phyloP scores from a whole-genome alignment of 495 filamentous ascomycete genomes.

The Penicillium manginii region DNA sequence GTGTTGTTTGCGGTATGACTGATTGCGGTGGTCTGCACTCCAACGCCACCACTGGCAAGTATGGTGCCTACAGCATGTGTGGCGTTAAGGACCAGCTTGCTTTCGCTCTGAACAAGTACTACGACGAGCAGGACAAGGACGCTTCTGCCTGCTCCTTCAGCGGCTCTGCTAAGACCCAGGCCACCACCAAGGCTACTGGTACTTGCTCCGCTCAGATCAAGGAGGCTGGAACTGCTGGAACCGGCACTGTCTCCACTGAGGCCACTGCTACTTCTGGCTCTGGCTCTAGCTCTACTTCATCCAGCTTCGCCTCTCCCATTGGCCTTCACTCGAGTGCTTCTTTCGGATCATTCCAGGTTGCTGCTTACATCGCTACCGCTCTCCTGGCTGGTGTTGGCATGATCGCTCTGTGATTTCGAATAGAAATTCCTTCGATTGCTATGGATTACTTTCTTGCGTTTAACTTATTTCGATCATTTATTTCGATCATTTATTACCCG shows the following conservation, averaged over 20 bases:
- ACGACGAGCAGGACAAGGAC: conserved; percentile 58
- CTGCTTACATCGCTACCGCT: conserved; percentile 66
- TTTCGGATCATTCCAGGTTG: conserved; percentile 64
- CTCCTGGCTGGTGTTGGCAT: conserved; percentile 70
- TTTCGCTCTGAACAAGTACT: conserved; percentile 83
- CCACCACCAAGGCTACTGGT: conserved; percentile 51
- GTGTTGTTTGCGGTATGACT: conserved; percentile 68
- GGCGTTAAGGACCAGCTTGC: conserved; percentile 73
- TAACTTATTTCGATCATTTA: neutral
- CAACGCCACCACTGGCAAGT: conserved; percentile 73
- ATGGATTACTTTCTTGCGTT: neutral
- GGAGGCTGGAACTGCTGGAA: conserved; percentile 66
- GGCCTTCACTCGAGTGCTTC: conserved; percentile 34
- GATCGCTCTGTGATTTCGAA: conserved; percentile 65
- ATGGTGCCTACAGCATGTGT: conserved; percentile 94
- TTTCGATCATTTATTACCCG: neutral
- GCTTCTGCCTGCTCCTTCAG: conserved; percentile 75
- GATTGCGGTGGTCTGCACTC: conserved; percentile 72
- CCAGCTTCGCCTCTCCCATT: conserved; percentile 41
- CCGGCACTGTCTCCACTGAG: conserved; percentile 62
- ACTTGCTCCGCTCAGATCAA: conserved; percentile 58
- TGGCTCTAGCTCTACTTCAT: conserved; percentile 36
- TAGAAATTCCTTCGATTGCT: neutral
- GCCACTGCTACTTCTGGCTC: conserved; percentile 49
- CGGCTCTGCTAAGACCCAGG: conserved; percentile 62